Conservation (phyloP, 371 early-diverging fungal genomes). For the Mucor indicus region DNA sequence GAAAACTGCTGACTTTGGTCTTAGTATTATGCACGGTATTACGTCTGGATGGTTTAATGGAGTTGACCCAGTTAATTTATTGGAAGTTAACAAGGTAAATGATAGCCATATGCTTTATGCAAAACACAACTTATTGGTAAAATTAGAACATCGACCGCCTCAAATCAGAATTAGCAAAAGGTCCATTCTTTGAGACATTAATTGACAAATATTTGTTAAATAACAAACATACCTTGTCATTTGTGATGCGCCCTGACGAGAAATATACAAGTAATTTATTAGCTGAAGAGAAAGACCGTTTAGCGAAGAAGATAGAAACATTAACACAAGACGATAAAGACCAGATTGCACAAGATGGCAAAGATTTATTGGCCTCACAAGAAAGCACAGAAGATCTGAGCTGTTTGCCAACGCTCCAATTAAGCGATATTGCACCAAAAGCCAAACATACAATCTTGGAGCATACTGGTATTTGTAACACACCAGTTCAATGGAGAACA, state of each 20-base stretch:
- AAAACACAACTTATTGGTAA: not conserved
- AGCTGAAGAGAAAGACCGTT: conserved; percentile 62
- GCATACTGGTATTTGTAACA: conserved; percentile 55
- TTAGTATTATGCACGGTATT: conserved; percentile 76
- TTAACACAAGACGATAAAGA: conserved; percentile 62
- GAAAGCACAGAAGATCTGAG: conserved; percentile 73
- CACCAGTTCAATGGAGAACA: conserved; percentile 74
- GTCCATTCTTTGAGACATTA: conserved; percentile 67
- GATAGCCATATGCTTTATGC: not conserved
- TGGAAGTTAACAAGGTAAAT: conserved; percentile 71
- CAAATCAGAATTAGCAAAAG: conserved; percentile 55
- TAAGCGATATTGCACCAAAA: conserved; percentile 70
- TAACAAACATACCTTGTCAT: conserved; percentile 75
- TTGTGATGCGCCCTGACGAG: conserved; percentile 80
- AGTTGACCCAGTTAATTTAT: conserved; percentile 80
- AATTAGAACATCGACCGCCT: conserved; percentile 70
- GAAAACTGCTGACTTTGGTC: conserved; percentile 88
- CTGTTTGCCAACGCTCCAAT: conserved; percentile 77
- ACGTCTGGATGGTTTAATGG: conserved; percentile 87
- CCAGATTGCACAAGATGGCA: conserved; percentile 58
- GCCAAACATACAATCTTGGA: conserved; percentile 66
- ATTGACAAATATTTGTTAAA: conserved; percentile 76
- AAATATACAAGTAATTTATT: conserved; percentile 57
- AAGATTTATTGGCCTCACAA: conserved; percentile 66
- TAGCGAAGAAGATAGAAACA: conserved; percentile 55